Evolutionary conservation across 2,329 filamentous ascomycete genomes (phyloP).

Genomic region (Pestalotiopsis sp.): DNA sequence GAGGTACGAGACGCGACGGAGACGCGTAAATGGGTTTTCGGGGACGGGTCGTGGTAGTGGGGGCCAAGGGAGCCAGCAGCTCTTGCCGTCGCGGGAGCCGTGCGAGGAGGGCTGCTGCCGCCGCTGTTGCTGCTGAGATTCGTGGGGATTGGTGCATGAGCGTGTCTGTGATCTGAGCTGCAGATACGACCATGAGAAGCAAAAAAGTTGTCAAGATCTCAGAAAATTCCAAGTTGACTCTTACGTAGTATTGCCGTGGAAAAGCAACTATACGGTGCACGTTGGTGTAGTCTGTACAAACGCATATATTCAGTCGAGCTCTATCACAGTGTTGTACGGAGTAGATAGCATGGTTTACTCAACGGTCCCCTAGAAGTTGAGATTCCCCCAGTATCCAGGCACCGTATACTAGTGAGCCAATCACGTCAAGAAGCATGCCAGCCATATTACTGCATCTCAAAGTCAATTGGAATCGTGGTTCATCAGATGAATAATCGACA

Average conservation of each 20-base stretch:
- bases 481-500: background rate
- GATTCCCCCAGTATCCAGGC: too few species aligned
- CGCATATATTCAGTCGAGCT: too few species aligned
- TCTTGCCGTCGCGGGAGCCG: background rate
- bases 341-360: too few species aligned
- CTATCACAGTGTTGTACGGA: too few species aligned
- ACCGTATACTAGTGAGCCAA: too few species aligned
- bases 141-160: background rate
- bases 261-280: too few species aligned
- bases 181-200: background rate
- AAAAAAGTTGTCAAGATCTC: background rate
- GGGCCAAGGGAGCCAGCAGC: background rate
- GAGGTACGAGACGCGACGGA: conserved; percentile 10
- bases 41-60: background rate
- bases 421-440: too few species aligned
- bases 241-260: too few species aligned
- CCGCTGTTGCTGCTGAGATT: background rate
- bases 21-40: conserved; percentile 10
- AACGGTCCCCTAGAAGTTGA: too few species aligned
- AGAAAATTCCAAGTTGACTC: background rate
- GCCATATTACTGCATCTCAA: too few species aligned
- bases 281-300: too few species aligned
- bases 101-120: background rate
- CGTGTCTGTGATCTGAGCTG: background rate
- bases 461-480: background rate